phyloP scores from a whole-genome alignment of 352 stramenopile species.

The Phytophthora citrophthora region DNA sequence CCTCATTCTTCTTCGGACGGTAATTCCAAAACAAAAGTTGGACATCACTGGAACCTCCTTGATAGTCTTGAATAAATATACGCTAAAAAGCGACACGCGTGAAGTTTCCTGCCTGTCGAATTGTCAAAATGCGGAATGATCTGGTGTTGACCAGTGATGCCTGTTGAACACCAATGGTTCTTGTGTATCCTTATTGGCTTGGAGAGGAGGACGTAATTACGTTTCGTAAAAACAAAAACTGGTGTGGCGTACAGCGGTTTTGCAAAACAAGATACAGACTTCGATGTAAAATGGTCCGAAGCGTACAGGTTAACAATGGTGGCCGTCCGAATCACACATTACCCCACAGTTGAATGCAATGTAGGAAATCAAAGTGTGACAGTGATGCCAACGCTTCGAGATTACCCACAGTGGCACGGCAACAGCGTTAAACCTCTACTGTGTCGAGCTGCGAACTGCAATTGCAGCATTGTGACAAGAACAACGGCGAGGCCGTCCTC shows the following conservation, averaged over 20 bases:
- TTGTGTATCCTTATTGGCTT: conserved; percentile 10
- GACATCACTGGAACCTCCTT: conserved; percentile 78
- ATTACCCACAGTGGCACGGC: neutral
- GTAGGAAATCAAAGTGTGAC: neutral
- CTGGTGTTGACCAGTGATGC: neutral
- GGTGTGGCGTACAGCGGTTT: conserved; percentile 8
- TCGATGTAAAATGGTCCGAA: no score
- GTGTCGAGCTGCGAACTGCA: neutral
- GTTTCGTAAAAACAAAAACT: conserved; percentile 15
- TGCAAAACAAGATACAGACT: no score
- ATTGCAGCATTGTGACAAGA: neutral
- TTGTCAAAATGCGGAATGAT: conserved; percentile 23
- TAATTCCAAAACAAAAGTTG: conserved; percentile 89
- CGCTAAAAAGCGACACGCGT: no score
- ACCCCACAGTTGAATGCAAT: neutral
- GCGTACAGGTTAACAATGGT: no score
- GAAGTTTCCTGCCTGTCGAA: conserved; percentile 10
- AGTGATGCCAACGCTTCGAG: neutral
- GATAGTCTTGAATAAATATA: no score
- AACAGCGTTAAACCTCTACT: neutral
- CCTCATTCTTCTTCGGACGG: conserved; percentile 84
- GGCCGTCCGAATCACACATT: no score
- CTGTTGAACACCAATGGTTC: conserved; percentile 32
- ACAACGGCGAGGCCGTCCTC: conserved; percentile 11
- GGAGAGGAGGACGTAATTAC: conserved; percentile 19